Percentiles rank a stretch among this genome's conserved stretches.
Conservation (phyloP, 1,139 yeast genomes). For the Zygosaccharomyces pseudobailii region DNA sequence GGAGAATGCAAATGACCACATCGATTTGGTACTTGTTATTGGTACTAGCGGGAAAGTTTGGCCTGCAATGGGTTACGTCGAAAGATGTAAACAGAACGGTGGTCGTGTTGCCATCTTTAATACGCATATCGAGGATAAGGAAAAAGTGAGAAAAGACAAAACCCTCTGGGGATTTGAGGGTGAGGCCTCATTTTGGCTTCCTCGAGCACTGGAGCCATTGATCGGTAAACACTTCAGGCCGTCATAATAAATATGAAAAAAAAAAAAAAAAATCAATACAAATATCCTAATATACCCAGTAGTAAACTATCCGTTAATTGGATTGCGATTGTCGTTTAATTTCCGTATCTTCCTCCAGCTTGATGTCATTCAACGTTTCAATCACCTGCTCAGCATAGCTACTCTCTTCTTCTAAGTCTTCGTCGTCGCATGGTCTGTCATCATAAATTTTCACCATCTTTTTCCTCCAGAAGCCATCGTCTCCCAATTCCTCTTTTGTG, state of each 20-base stretch:
- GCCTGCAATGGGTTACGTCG: constrained; percentile 91
- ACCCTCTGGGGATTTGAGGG: constrained; percentile 72
- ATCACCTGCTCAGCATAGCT: neutral
- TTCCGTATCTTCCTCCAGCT: neutral
- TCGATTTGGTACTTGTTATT: constrained; percentile 72
- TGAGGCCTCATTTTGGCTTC: constrained; percentile 71
- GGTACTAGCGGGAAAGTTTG: constrained; percentile 85
- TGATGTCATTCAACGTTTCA: neutral
- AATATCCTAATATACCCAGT: neutral
- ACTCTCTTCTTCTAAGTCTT: neutral
- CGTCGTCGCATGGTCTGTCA: constrained; percentile 5
- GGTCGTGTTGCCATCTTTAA: constrained; percentile 84
- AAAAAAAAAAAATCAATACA: constrained; percentile 8
- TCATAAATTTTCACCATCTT: constrained; percentile 43
- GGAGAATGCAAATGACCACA: constrained; percentile 28
- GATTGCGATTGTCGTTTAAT: neutral
- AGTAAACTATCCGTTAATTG: neutral
- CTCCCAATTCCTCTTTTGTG: constrained; percentile 58
- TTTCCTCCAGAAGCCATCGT: constrained; percentile 71
- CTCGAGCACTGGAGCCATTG: constrained; percentile 56
- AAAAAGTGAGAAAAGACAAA: constrained; percentile 39
- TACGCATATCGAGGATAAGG: constrained; percentile 51
- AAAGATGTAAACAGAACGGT: constrained; percentile 63
- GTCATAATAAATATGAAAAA: neutral
- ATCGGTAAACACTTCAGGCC: constrained; percentile 33